These are phyloP conservation scores for Calocybe indica DNA, from an alignment of 768 basidiomycete species.

Conservation along the genomic window DNA sequence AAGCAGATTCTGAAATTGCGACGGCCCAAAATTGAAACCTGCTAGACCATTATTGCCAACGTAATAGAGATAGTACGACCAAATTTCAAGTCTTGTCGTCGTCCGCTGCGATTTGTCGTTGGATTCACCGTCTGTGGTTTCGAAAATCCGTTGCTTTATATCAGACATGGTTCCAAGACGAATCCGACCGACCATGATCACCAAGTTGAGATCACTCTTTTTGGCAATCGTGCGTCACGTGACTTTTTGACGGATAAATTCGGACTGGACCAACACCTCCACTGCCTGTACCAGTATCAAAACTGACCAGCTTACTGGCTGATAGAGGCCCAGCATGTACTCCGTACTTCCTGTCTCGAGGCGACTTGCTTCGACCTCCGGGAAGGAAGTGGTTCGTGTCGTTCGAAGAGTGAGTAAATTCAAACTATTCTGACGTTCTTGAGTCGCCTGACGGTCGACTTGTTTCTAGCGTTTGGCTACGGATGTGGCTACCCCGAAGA, in stretches of 20 bases:
- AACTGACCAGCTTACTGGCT: slow-evolving; percentile 9
- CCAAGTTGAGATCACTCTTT: not conserved
- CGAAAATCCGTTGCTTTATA: not conserved
- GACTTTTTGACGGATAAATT: slow-evolving; percentile 26
- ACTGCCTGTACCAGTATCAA: slow-evolving; percentile 8
- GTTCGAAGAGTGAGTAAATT: slow-evolving; percentile 49
- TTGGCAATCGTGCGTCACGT: no score
- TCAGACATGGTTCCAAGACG: not conserved
- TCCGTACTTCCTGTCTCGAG: slow-evolving; percentile 53
- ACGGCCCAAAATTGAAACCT: slow-evolving; percentile 69
- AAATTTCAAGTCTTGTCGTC: slow-evolving; percentile 46
- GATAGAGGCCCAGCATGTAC: slow-evolving; percentile 36
- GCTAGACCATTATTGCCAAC: slow-evolving; percentile 65
- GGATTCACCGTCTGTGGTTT: not conserved
- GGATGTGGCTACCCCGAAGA: slow-evolving; percentile 45
- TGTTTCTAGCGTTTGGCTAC: slow-evolving; percentile 53
- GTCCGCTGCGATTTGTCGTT: slow-evolving; percentile 12
- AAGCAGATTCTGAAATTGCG: slow-evolving; percentile 70
- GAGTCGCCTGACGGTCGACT: not conserved
- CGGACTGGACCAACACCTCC: slow-evolving; percentile 23
- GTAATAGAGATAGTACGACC: slow-evolving; percentile 59
- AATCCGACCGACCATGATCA: no score
- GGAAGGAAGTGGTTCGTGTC: slow-evolving; percentile 44
- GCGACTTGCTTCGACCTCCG: slow-evolving; percentile 39
- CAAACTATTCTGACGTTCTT: not conserved